Evolutionary conservation across 2,329 filamentous ascomycete species (phyloP).

Genomic region (Arthrobotrys sphaeroides): DNA sequence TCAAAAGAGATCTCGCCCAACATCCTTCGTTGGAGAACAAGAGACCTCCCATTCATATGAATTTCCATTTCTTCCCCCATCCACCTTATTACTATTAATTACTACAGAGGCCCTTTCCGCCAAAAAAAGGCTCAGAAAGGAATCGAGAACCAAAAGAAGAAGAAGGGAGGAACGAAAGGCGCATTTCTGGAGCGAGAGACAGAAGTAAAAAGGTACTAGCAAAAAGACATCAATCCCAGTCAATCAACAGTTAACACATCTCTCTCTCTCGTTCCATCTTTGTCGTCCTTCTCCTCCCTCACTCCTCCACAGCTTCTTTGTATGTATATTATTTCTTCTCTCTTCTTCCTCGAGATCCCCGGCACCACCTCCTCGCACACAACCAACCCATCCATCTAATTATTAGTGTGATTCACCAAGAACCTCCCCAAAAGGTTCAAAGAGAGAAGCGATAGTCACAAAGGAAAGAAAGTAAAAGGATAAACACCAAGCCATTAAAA

Average conservation of each 20-base stretch:
- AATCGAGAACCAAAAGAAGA: background rate
- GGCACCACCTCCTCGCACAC: background rate
- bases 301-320: background rate
- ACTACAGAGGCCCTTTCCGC: conserved; percentile 13
- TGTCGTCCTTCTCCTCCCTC: background rate
- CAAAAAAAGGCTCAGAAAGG: conserved; percentile 32
- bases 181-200: background rate
- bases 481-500: conserved; percentile 48
- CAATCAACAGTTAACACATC: too few relatives aligned
- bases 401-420: conserved; percentile 55
- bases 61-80: conserved; percentile 40
- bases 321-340: conserved; percentile 40
- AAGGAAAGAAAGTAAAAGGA: conserved; percentile 35
- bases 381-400: conserved; percentile 31
- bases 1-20: too few relatives aligned
- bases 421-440: conserved; percentile 42
- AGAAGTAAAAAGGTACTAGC: too few relatives aligned
- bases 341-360: background rate
- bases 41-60: too few relatives aligned
- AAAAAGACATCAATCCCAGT: too few relatives aligned
- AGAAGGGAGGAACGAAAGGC: background rate
- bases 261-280: background rate
- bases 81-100: conserved; percentile 50
- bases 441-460: conserved; percentile 50
- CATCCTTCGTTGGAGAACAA: too few relatives aligned